phyloP scores from a whole-genome alignment of 768 basidiomycete genomes.

The Hypholoma sublateritium region DNA sequence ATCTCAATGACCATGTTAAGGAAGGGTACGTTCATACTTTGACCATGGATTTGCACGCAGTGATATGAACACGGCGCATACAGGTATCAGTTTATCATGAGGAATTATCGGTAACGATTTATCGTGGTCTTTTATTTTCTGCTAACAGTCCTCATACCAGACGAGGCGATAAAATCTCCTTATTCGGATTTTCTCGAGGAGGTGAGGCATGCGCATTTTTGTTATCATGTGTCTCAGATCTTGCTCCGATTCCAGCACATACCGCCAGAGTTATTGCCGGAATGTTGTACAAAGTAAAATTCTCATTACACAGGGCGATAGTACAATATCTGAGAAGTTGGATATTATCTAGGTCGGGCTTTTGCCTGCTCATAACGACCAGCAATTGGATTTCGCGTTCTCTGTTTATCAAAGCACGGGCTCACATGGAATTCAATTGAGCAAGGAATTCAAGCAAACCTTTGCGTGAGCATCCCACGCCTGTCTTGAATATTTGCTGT shows the following conservation, averaged over 20 bases:
- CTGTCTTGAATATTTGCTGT: not conserved
- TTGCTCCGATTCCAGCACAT: constrained; percentile 13
- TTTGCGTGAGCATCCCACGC: constrained; percentile 12
- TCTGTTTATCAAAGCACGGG: constrained; percentile 25
- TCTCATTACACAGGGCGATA: not conserved
- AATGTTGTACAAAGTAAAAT: constrained; percentile 29
- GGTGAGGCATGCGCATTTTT: not conserved
- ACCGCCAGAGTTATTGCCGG: constrained; percentile 28
- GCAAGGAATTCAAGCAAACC: constrained; percentile 26
- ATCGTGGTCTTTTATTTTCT: not conserved
- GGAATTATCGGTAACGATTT: not conserved
- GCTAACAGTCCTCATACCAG: constrained; percentile 5
- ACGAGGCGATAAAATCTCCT: constrained; percentile 26
- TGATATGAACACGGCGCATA: too few species aligned
- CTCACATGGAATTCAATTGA: constrained; percentile 21
- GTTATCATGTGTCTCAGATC: not conserved
- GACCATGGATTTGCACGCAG: too few species aligned
- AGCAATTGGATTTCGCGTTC: constrained; percentile 30
- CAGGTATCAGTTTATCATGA: constrained; percentile 7
- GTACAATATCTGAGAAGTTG: not conserved
- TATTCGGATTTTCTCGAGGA: constrained; percentile 30
- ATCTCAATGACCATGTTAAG: constrained; percentile 29
- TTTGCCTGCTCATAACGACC: constrained; percentile 24
- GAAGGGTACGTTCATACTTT: constrained; percentile 21
- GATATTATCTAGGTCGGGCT: constrained; percentile 21